Evolutionary conservation across 2,329 filamentous ascomycete species (phyloP), one percentile per base, ranked within the genome.

Genomic region (Ophiocordyceps polyrhachis-furcata): DNA sequence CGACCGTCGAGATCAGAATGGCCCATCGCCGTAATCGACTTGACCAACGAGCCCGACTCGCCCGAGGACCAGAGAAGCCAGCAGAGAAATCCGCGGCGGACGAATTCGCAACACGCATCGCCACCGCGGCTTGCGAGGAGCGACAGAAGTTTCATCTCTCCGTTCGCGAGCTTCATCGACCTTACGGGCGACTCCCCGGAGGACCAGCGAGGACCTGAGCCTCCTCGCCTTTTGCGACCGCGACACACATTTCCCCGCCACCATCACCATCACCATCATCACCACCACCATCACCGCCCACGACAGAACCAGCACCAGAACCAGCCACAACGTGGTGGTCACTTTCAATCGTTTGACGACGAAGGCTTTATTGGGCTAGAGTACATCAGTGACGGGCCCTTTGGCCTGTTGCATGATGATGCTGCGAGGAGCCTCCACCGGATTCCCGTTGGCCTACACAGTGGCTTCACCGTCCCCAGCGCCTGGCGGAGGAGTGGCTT

Each of bases 21-120:
- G 32, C 35, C 44, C 31, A 7, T 43, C 15, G n/a, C 44, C 32
- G 56, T 72, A 14, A 73, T 73, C 40, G 70, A 73, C 46, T 55
- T 74, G 42, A 73, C 70, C 0, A 62, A 60, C 11, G 69, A 71
- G 49, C 67, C 68, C 0, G 69, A 72, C 52, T 70, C 67, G 17
- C 66, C 68, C 6, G 48, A 53, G 8, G 51, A 63, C 42, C 58
- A 61, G 50, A 58, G 63, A 40, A 47, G 46, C 20, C 50, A 61
- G 45, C 63, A 55, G 21, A 43, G 29, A 35, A 65, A 69, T 45
- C 62, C 64, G 2, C 58, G 66, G 28, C 56, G 67, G 17, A 68
- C 65, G 17, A 58, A 58, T 46, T 64, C 65, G 4, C 61, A 62
- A 44, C 56, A 59, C 15, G 56, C 55, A 43, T 63, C 63, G 28